A percentile compares a stretch with the other conserved stretches of the same genome.
These are phyloP conservation scores for Wallacemonas sp. DNA, from an alignment of 208 protist species.

Conservation along the genomic window DNA sequence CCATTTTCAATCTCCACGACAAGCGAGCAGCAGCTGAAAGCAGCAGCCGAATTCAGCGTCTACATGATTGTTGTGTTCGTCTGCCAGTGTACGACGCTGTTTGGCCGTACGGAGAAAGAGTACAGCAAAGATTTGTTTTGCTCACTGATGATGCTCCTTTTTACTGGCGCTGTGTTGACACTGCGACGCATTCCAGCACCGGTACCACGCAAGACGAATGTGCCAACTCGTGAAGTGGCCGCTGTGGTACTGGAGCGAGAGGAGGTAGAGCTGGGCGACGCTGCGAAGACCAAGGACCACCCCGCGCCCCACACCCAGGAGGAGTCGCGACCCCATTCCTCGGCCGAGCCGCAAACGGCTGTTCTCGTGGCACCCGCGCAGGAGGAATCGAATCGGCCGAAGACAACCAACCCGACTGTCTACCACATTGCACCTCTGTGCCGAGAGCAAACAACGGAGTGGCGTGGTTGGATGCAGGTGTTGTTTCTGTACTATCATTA, in stretches of 20 bases:
- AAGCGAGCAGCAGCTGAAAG: background rate
- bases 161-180: background rate
- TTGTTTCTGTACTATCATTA: conserved; percentile 91
- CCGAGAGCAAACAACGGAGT: conserved; percentile 91
- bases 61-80: conserved; percentile 5
- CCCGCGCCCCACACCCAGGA: no score
- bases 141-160: background rate
- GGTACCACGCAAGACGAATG: no score
- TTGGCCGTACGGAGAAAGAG: background rate
- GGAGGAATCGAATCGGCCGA: background rate
- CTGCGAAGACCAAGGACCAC: no score
- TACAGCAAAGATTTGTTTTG: conserved; percentile 1
- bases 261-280: no score
- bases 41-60: background rate
- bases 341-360: no score
- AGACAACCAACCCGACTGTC: background rate
- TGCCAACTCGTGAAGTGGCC: no score
- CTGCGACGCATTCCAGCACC: conserved; percentile 3
- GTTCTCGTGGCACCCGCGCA: background rate
- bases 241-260: no score
- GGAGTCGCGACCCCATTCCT: no score
- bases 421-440: conserved; percentile 33
- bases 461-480: conserved; percentile 92
- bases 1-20: conserved; percentile 1
- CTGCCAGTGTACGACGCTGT: background rate